Percentiles rank a stretch among this genome's conserved stretches.
phyloP scores from a whole-genome alignment of 352 stramenopile species.

The Phytophthora tubulina region DNA sequence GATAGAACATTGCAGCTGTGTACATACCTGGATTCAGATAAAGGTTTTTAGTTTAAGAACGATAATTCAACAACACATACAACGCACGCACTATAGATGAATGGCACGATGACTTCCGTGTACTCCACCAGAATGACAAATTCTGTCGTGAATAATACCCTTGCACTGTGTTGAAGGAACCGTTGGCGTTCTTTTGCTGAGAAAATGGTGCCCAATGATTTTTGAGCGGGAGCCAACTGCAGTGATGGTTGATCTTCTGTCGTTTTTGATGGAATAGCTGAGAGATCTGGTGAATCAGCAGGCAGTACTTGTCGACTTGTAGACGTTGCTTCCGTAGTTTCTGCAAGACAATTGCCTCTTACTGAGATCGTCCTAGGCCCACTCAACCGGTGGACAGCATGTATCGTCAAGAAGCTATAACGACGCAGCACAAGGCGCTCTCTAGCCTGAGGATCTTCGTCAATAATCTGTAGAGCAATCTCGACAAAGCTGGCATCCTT shows the following conservation, averaged over 20 bases:
- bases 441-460: not conserved
- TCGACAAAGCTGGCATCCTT: not conserved
- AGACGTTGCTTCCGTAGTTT: not conserved
- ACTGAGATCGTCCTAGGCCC: not conserved
- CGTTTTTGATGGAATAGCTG: not conserved
- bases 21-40: conserved; percentile 28
- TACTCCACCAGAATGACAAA: conserved; percentile 2
- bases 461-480: not conserved
- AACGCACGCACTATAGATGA: not conserved
- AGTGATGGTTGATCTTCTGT: not conserved
- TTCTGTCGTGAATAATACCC: not conserved
- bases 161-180: not conserved
- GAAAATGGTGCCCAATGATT: not conserved
- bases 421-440: not conserved
- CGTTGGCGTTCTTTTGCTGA: not conserved
- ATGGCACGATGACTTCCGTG: not conserved
- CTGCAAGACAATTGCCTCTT: not conserved
- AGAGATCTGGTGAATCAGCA: not conserved
- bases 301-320: not conserved
- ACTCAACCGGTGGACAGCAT: not conserved
- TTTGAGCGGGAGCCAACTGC: not conserved
- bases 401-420: not conserved
- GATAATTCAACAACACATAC: too few species aligned
- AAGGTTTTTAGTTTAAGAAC: not conserved
- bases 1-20: conserved; percentile 41